These are phyloP conservation scores for Podila epigama DNA, from an alignment of 192 early-diverging fungal species.

Conservation along the genomic window DNA sequence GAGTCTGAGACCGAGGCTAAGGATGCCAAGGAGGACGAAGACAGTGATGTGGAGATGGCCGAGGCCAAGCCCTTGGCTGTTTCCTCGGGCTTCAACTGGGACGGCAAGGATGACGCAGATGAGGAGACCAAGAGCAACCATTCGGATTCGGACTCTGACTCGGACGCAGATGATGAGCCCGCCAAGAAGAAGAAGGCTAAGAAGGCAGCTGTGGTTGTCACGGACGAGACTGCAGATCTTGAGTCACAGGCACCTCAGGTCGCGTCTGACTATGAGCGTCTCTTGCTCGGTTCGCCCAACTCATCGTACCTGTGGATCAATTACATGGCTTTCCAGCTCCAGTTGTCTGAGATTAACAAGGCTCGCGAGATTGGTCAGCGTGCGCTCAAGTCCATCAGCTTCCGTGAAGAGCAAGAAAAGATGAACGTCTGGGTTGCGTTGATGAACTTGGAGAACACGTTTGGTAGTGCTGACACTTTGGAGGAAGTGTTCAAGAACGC, in stretches of 20 bases:
- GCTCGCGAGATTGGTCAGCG: constrained; percentile 94
- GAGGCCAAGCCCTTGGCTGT: constrained; percentile 33
- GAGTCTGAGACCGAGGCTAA: constrained; percentile 37
- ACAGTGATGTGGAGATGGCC: constrained; percentile 35
- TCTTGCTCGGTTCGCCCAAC: constrained; percentile 93
- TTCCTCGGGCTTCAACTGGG: constrained; percentile 39
- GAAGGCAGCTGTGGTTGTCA: constrained; percentile 60
- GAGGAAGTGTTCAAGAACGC: constrained; percentile 88
- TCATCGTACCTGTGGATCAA: constrained; percentile 99
- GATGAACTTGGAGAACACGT: constrained; percentile 96
- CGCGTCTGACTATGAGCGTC: constrained; percentile 89
- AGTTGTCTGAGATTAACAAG: constrained; percentile 91
- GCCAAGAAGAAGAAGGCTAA: constrained; percentile 57
- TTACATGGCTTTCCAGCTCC: constrained; percentile 99
- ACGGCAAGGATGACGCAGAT: constrained; percentile 51
- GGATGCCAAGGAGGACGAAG: constrained; percentile 25
- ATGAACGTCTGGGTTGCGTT: constrained; percentile 98
- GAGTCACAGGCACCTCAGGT: constrained; percentile 74
- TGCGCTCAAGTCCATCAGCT: constrained; percentile 91
- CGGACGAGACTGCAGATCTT: constrained; percentile 75
- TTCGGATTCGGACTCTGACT: constrained; percentile 37
- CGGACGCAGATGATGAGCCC: constrained; percentile 55
- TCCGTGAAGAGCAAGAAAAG: constrained; percentile 94
- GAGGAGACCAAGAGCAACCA: constrained; percentile 40
- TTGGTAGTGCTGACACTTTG: constrained; percentile 84